Evolutionary conservation across 2,329 filamentous ascomycete genomes (phyloP).

Genomic region (Clathrospora elynae): DNA sequence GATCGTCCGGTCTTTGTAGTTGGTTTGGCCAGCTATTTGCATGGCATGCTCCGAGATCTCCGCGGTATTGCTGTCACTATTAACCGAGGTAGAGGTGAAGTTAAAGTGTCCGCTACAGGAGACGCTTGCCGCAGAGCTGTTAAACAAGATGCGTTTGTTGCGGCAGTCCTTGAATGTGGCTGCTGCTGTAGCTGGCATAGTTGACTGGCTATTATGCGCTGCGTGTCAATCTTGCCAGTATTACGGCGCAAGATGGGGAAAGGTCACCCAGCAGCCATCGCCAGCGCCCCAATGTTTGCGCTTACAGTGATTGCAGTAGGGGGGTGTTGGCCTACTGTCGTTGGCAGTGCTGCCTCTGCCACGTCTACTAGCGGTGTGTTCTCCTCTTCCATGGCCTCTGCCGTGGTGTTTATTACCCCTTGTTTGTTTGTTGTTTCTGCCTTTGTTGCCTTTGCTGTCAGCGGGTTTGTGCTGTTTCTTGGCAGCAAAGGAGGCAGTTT

Average conservation of each 20-base stretch:
- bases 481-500: background rate
- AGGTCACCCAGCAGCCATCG: background rate
- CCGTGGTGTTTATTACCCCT: too few relatives aligned
- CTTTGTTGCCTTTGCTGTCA: background rate
- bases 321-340: background rate
- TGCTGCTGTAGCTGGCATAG: background rate
- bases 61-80: background rate
- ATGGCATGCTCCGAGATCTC: slow-evolving; percentile 1
- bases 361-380: background rate
- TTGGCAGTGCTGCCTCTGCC: background rate
- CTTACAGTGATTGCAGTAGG: background rate
- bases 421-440: too few relatives aligned
- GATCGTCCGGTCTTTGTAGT: slow-evolving; percentile 1
- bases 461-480: background rate
- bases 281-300: background rate
- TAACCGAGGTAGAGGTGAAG: too few relatives aligned
- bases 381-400: too few relatives aligned
- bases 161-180: background rate
- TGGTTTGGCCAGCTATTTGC: background rate
- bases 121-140: background rate
- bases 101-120: background rate
- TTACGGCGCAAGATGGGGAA: background rate
- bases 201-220: background rate
- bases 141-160: background rate
- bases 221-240: background rate